Evolutionary conservation across 768 basidiomycete genomes (phyloP).

Genomic region (Macrolepiota fuliginosa): DNA sequence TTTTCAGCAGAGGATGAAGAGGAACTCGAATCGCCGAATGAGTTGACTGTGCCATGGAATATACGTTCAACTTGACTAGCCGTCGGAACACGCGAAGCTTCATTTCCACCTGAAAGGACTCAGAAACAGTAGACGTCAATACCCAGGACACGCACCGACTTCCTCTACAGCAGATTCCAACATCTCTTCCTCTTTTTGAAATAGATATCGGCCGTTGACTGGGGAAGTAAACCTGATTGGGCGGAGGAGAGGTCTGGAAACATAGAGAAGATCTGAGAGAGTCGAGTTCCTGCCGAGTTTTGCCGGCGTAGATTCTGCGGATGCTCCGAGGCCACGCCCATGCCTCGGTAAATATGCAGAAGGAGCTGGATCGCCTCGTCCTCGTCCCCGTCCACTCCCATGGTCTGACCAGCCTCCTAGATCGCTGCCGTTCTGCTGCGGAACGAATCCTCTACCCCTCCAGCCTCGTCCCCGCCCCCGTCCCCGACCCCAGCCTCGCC

Average conservation of each 20-base stretch:
- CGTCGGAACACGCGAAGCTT: constrained; percentile 62
- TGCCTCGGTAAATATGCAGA: constrained; percentile 19
- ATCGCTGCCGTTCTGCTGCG: constrained; percentile 6
- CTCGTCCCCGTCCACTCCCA: constrained; percentile 24
- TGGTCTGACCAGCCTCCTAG: constrained; percentile 1
- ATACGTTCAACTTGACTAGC: constrained; percentile 65
- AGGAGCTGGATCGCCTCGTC: constrained; percentile 18
- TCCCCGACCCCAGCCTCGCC: constrained; percentile 18
- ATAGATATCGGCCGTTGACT: constrained; percentile 47
- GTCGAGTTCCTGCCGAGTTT: constrained; percentile 4
- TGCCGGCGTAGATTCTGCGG: constrained; percentile 22
- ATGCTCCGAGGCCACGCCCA: constrained; percentile 27
- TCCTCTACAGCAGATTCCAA: constrained; percentile 52
- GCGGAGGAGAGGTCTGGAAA: constrained; percentile 59
- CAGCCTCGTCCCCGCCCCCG: not conserved
- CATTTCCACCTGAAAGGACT: constrained; percentile 38
- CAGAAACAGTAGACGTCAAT: constrained; percentile 2
- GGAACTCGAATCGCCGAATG: constrained; percentile 17
- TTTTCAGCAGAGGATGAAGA: constrained; percentile 28
- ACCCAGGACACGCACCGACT: constrained; percentile 37
- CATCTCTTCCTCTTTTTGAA: constrained; percentile 55
- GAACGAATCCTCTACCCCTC: not conserved
- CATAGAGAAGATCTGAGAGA: constrained; percentile 41
- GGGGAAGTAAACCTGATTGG: constrained; percentile 72
- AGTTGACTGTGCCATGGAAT: constrained; percentile 42